phyloP scores from a whole-genome alignment of 495 filamentous ascomycete species.

The Xylaria bambusicola region DNA sequence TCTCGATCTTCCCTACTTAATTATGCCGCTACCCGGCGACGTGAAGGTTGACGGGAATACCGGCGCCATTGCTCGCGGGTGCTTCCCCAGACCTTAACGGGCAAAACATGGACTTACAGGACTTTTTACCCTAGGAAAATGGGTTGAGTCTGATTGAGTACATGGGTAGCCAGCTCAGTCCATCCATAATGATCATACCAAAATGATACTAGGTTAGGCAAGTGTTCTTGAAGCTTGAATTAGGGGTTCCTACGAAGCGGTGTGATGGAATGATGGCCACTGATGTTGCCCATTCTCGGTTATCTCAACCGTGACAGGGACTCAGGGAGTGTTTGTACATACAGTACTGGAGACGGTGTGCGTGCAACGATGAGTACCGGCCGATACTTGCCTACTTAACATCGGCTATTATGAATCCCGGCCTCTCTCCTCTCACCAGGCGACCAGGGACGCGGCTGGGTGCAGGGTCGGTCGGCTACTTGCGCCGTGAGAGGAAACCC shows the following conservation, averaged over 20 bases:
- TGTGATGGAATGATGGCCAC: not conserved
- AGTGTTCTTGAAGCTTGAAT: not conserved
- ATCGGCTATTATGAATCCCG: not conserved
- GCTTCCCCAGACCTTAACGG: slow-evolving; percentile 1
- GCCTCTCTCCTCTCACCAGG: not conserved
- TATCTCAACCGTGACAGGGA: slow-evolving; percentile 12
- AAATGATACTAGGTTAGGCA: too few species aligned
- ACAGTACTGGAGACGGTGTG: not conserved
- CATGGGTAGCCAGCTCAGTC: too few species aligned
- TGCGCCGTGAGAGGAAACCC: slow-evolving; percentile 1
- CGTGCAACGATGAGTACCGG: not conserved
- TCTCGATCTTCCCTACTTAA: slow-evolving; percentile 5
- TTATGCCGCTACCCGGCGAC: slow-evolving; percentile 9
- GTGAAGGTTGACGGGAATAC: slow-evolving; percentile 11
- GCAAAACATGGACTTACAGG: not conserved
- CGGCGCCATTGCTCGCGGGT: not conserved
- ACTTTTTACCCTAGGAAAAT: not conserved
- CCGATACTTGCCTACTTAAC: too few species aligned
- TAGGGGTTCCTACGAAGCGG: slow-evolving; percentile 10
- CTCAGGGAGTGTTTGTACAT: not conserved
- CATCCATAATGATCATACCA: too few species aligned
- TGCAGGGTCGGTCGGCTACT: not conserved
- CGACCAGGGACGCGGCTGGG: slow-evolving; percentile 1
- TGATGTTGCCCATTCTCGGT: slow-evolving; percentile 7
- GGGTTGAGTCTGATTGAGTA: too few species aligned